Evolutionary conservation across 495 filamentous ascomycete species (phyloP).

Genomic region (Penicillium ochrochloron): DNA sequence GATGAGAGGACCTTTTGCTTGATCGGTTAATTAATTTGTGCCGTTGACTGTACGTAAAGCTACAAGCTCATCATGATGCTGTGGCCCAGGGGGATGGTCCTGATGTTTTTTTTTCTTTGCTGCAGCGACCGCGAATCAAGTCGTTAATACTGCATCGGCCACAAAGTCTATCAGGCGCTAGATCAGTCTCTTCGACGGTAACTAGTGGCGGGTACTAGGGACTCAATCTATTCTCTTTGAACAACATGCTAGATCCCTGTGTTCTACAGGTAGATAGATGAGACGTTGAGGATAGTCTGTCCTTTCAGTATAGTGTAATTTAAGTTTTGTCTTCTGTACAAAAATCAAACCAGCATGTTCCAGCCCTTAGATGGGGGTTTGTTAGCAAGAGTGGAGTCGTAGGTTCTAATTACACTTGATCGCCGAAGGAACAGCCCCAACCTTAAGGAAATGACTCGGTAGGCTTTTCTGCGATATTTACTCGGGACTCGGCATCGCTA

Average conservation of each 20-base stretch:
- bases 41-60: not conserved
- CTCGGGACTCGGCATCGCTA: not conserved
- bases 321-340: slow-evolving; percentile 1
- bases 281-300: not conserved
- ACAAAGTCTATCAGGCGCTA: slow-evolving; percentile 28
- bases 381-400: not conserved
- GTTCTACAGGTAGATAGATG: not conserved
- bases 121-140: slow-evolving; percentile 14
- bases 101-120: slow-evolving; percentile 6
- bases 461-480: not conserved
- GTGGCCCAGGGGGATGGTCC: slow-evolving; percentile 11
- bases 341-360: slow-evolving; percentile 3
- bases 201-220: slow-evolving; percentile 14
- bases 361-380: not conserved
- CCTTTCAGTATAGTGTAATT: not conserved
- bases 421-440: slow-evolving; percentile 23
- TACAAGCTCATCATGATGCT: not conserved
- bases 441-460: slow-evolving; percentile 22
- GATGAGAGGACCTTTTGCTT: not conserved
- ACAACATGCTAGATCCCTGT: not conserved
- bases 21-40: not conserved
- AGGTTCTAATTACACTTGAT: slow-evolving; percentile 3
- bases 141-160: not conserved
- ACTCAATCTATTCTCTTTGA: slow-evolving; percentile 8
- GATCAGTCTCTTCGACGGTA: slow-evolving; percentile 15